Evolutionary conservation across 441 rosid genomes (phyloP).

Genomic region (Aquilaria agallochum): DNA sequence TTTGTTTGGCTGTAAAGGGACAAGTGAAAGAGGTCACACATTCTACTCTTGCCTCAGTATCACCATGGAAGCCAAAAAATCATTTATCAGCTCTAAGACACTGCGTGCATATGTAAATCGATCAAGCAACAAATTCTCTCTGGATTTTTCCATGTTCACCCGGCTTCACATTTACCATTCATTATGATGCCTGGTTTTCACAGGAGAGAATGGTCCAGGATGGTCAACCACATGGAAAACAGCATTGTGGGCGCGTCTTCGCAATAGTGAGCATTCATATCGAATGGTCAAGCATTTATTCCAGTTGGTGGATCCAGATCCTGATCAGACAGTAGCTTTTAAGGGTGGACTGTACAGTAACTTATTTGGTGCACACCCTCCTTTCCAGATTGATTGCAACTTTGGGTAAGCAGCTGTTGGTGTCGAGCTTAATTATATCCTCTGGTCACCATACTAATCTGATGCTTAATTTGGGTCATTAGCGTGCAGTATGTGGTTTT

Average conservation of each 20-base stretch:
- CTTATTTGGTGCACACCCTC: slow-evolving; percentile 95
- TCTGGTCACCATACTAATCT: no score
- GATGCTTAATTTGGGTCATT: no score
- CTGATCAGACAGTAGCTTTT: slow-evolving; percentile 47
- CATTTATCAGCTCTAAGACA: background rate
- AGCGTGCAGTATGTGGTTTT: no score
- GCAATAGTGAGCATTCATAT: slow-evolving; percentile 66
- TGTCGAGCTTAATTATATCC: background rate
- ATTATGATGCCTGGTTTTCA: slow-evolving; percentile 2
- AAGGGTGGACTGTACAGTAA: slow-evolving; percentile 88
- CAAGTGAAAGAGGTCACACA: no score
- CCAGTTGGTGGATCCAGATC: slow-evolving; percentile 73
- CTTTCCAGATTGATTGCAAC: slow-evolving; percentile 93
- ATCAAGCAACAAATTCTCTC: background rate
- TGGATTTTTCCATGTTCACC: no score
- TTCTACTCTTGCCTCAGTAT: no score
- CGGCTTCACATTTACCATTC: no score
- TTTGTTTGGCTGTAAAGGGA: no score
- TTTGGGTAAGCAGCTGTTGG: slow-evolving; percentile 57
- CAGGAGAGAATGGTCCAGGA: slow-evolving; percentile 93
- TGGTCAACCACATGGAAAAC: slow-evolving; percentile 96
- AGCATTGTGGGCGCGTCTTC: slow-evolving; percentile 87
- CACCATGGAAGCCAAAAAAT: no score
- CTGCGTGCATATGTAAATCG: background rate
- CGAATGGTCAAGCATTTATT: slow-evolving; percentile 66